Evolutionary conservation across 768 basidiomycete genomes (phyloP).

Genomic region (Amanita thiersii): DNA sequence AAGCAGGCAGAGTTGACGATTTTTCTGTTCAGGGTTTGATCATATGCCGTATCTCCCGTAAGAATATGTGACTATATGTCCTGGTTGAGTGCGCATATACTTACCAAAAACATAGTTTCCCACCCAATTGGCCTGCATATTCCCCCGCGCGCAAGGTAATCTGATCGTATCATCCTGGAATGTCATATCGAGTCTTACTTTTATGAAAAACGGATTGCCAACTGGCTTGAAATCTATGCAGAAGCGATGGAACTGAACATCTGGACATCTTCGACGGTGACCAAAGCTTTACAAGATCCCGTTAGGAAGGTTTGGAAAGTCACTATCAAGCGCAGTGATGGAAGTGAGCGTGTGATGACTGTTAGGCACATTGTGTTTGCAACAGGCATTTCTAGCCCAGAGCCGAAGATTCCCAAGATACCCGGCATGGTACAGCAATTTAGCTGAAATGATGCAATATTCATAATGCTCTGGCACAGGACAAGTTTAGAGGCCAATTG

Average conservation of each 20-base stretch:
- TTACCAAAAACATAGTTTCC: slow-evolving; percentile 30
- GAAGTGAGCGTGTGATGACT: slow-evolving; percentile 25
- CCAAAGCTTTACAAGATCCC: slow-evolving; percentile 27
- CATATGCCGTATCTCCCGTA: slow-evolving; percentile 44
- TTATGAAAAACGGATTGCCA: slow-evolving; percentile 36
- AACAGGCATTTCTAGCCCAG: slow-evolving; percentile 42
- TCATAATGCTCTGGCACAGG: slow-evolving; percentile 14
- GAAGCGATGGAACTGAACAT: slow-evolving; percentile 51
- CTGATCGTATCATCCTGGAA: neutral
- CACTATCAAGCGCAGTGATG: slow-evolving; percentile 24
- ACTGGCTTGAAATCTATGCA: slow-evolving; percentile 60
- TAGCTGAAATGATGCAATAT: neutral
- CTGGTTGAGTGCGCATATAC: neutral
- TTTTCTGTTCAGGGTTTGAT: slow-evolving; percentile 19
- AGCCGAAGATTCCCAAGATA: slow-evolving; percentile 34
- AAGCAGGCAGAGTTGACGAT: slow-evolving; percentile 13
- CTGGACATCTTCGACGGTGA: slow-evolving; percentile 46
- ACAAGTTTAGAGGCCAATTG: slow-evolving; percentile 38
- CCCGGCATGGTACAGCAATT: slow-evolving; percentile 27
- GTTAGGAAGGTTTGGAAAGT: slow-evolving; percentile 37
- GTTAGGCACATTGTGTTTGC: slow-evolving; percentile 51
- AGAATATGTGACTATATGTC: slow-evolving; percentile 10
- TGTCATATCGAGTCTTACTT: neutral
- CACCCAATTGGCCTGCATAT: slow-evolving; percentile 46
- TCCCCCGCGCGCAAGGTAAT: slow-evolving; percentile 41